Base-by-base conservation (phyloP, 768 basidiomycete species). In the Tulasnella sp. region DNA sequence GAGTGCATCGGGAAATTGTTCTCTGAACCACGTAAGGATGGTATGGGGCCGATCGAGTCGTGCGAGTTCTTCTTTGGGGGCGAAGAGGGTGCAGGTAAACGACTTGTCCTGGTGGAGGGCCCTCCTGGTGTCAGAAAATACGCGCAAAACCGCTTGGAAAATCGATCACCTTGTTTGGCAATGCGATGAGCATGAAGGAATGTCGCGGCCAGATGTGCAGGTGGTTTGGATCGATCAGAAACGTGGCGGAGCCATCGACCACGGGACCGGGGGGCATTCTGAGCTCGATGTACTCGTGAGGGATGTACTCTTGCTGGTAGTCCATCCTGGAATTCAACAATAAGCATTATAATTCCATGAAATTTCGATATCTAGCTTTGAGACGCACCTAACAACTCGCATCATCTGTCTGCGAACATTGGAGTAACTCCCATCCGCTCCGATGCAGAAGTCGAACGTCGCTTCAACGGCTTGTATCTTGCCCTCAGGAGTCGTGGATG, bases 141-240 rank as follows among this genome's bases (percentile, higher is more conserved):
- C 28, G n/a, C 64, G 16, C 31, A 37, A 34, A 81, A 78, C 72
- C 83, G 81, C 82, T 16, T 83, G 82, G 77, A 84, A 81, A 37
- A 18, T 69, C 64, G 77, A 81, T 85, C 88, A 97, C 97, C 90
- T 94, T 93, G 89, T 99, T 99, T 83, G 97, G 96, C 80, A 99
- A 92, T 31, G 96, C 97, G 84, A 99, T 98, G 84, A 99, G 91
- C 97, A 99, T 99, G 89, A 99, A 99, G 73, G 96, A 95, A 86
- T 96, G 95, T 85, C 97, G 93, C 83, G 97, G 98, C 97, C 97
- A 99, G 84, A 99, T 98, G 88, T 99, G 97, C 83, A 99, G 92
- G 86, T 99, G 94, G 86, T 94, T 93, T 84, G 95, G 94, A 89
- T 97, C 96, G 86, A 99, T 92, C 80, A 92, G 88, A 88, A 94